Evolutionary conservation across 2,329 filamentous ascomycete species (phyloP), one percentile per base, ranked within the genome.

Genomic region (Penicillium corylophilum): DNA sequence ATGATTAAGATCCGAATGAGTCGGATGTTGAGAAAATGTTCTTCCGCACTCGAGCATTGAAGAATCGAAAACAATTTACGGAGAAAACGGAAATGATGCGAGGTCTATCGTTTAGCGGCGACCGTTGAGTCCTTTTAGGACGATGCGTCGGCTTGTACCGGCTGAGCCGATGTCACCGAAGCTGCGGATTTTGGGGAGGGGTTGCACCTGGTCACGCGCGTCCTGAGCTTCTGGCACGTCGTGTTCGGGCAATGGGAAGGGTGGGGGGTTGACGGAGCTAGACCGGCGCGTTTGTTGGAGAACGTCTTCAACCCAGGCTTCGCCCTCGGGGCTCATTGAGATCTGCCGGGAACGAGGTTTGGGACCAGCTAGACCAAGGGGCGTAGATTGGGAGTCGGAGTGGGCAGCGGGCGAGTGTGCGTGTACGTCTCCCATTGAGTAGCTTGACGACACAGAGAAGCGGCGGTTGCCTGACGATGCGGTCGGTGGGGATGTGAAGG

Each of bases 271-370:
- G 8, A 67, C 51, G 5, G 71, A 69, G 5, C 70, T 68, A 15
- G 70, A 70, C 33, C 67, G 65, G 38, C 75, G 65, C 6, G 75
- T 74, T 60, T 76, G 73, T 31, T 73, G 72, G 23, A 77, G 66
- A 18, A 77, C 71, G 47, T 73, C 72, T 59, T 76, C 72, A 9
- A 77, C 74, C 75, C 75, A 78, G 1, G 74, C 74, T 56, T 77
- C 74, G 53, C 74, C 74, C 44, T 76, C 72, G 3, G 73, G 71
- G 20, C 66, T 75, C 60, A 75, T 75, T 5, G 72, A 72, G 24
- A 71, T 64, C 24, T 67, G 68, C 50, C 73, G 67, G 18, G 64
- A 69, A 31, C 66, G 68, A 20, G 69, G 72, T 42, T 69, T 75
- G 2, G 75, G 75, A 0, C 75, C 75, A 12, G 75, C 75, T 23